Percentiles rank a stretch among this genome's conserved stretches.
Conservation (phyloP, 805 yeast species). For the Blastobotrys muscicola region DNA sequence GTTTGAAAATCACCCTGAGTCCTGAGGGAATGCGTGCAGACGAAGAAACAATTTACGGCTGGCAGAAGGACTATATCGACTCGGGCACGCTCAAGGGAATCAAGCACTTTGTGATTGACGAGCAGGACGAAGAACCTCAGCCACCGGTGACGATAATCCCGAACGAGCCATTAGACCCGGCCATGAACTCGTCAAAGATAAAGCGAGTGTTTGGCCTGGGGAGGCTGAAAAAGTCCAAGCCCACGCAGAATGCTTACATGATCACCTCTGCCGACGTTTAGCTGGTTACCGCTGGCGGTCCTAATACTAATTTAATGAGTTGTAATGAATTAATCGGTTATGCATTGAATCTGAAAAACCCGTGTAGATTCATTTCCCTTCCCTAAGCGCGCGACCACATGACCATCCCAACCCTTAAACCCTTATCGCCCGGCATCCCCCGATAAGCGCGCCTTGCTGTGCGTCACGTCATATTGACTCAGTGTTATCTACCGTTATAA, state of each 20-base stretch:
- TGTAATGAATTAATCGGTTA: neutral
- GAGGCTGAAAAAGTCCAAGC: conserved; percentile 11
- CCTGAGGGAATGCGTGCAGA: conserved; percentile 22
- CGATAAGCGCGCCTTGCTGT: no score
- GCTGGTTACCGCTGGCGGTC: neutral
- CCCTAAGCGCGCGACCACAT: no score
- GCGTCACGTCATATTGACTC: no score
- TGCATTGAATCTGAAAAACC: no score
- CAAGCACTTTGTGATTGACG: neutral
- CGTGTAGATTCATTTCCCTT: no score
- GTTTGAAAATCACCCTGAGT: conserved; percentile 20
- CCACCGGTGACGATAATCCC: neutral
- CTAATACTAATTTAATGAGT: neutral
- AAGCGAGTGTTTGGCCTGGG: conserved; percentile 12
- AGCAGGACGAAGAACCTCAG: neutral
- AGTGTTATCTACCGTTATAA: conserved; percentile 1
- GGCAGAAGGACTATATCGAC: conserved; percentile 20
- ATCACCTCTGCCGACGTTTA: conserved; percentile 17
- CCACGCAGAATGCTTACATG: conserved; percentile 11
- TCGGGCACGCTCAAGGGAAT: conserved; percentile 9
- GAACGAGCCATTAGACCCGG: neutral
- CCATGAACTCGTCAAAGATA: conserved; percentile 2
- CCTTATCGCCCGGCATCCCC: no score
- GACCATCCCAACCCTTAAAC: no score
- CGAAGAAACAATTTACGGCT: conserved; percentile 21